Percentiles rank a stretch among this genome's conserved stretches.
These are phyloP conservation scores for Chalara sp. DNA, from an alignment of 2,329 filamentous ascomycete genomes.

Conservation along the genomic window DNA sequence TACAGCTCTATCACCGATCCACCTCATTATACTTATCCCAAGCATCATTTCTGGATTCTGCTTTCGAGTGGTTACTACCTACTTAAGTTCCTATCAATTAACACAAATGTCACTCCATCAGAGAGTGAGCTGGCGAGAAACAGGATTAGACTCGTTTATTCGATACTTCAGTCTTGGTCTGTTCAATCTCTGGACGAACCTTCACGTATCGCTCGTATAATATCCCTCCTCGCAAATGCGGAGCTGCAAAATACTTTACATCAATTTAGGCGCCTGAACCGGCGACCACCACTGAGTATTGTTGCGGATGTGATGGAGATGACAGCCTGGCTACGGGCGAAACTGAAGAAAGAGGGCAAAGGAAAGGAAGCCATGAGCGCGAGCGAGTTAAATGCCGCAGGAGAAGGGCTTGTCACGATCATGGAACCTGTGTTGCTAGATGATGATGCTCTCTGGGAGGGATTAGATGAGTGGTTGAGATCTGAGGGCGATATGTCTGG, in stretches of 20 bases:
- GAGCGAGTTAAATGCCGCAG: background rate
- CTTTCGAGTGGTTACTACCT: conserved; percentile 1
- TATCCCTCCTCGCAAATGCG: conserved; percentile 1
- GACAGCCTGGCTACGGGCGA: background rate
- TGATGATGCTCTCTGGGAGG: conserved; percentile 4
- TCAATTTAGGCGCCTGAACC: background rate
- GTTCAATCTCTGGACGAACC: conserved; percentile 1
- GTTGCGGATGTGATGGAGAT: conserved; percentile 4
- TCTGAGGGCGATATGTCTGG: background rate
- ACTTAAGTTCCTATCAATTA: conserved; percentile 2
- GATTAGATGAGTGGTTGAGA: conserved; percentile 1
- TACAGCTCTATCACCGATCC: background rate
- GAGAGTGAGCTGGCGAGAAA: conserved; percentile 1
- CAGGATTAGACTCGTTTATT: conserved; percentile 1
- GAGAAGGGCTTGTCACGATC: background rate
- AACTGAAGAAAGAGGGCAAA: conserved; percentile 1
- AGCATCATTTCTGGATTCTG: conserved; percentile 2
- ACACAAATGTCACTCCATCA: background rate
- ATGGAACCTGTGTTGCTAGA: conserved; percentile 2
- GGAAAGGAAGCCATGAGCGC: background rate
- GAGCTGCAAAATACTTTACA: background rate
- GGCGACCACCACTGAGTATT: background rate
- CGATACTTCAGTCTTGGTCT: conserved; percentile 1
- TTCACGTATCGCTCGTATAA: background rate
- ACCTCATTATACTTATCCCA: background rate